These are phyloP conservation scores for Candida ovalis DNA, from an alignment of 805 yeast genomes.

Conservation along the genomic window DNA sequence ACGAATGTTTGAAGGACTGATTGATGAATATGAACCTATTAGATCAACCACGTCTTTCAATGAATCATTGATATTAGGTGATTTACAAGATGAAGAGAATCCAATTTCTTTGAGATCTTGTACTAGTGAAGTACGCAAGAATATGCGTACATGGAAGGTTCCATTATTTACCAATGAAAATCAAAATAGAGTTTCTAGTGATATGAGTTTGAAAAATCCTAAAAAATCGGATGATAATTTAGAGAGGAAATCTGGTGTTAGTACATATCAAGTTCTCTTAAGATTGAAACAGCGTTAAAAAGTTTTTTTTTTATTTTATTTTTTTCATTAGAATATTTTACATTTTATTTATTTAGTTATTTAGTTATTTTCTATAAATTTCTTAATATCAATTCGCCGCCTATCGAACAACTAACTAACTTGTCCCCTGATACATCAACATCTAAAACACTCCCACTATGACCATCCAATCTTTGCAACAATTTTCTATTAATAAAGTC, in stretches of 20 bases:
- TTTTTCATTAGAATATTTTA: not conserved
- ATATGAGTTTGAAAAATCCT: constrained; percentile 12
- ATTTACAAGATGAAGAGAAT: constrained; percentile 17
- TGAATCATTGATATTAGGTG: constrained; percentile 4
- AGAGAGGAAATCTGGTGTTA: not conserved
- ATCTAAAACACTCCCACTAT: constrained; percentile 58
- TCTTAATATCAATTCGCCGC: constrained; percentile 52
- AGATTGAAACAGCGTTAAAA: not conserved
- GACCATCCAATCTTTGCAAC: constrained; percentile 52
- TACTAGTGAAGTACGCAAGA: constrained; percentile 12
- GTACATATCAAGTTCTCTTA: not conserved
- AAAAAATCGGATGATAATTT: not conserved
- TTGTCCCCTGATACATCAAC: constrained; percentile 42
- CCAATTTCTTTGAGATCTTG: constrained; percentile 9
- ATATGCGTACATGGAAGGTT: constrained; percentile 30
- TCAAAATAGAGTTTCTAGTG: constrained; percentile 25
- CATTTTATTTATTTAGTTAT: not conserved
- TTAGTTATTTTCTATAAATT: constrained; percentile 14
- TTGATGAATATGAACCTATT: constrained; percentile 38
- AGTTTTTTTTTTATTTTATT: not conserved
- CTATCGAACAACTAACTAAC: constrained; percentile 49
- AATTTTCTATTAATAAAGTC: constrained; percentile 48
- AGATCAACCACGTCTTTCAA: constrained; percentile 22
- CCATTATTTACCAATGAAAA: constrained; percentile 35
- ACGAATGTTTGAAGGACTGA: constrained; percentile 24